Evolutionary conservation across 331 rosid genomes (phyloP).

Genomic region (Prunus yedoensis): DNA sequence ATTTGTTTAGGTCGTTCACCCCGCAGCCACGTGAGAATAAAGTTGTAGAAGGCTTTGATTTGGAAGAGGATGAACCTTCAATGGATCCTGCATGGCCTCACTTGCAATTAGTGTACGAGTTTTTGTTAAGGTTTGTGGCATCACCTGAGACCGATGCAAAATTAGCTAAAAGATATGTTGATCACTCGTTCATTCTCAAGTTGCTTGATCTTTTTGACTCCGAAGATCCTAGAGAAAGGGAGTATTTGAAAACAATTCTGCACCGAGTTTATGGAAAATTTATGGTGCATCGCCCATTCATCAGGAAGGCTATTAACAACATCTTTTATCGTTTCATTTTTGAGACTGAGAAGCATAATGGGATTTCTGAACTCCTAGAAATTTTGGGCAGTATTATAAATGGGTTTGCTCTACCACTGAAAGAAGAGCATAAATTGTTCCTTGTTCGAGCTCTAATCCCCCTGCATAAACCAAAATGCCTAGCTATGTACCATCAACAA

Average conservation of each 20-base stretch:
- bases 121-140: conserved; percentile 60
- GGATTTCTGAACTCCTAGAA: conserved; percentile 71
- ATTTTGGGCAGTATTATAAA: conserved; percentile 69
- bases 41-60: conserved; percentile 46
- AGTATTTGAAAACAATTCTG: conserved; percentile 53
- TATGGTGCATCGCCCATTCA: conserved; percentile 75
- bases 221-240: conserved; percentile 67
- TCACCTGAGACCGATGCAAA: conserved; percentile 70
- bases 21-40: conserved; percentile 65
- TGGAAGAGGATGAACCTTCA: conserved; percentile 69
- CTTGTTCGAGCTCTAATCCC: conserved; percentile 62
- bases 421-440: conserved; percentile 72
- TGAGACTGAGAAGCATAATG: conserved; percentile 73
- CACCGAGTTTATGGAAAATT: conserved; percentile 62
- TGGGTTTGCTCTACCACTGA: conserved; percentile 70
- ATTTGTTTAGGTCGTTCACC: conserved; percentile 55
- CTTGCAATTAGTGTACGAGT: conserved; percentile 57
- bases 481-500: conserved; percentile 65
- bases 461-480: conserved; percentile 65
- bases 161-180: conserved; percentile 61
- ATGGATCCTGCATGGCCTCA: conserved; percentile 81
- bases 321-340: conserved; percentile 53
- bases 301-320: conserved; percentile 62
- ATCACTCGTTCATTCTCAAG: conserved; percentile 58
- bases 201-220: conserved; percentile 67